A percentile compares a stretch with the other conserved stretches of the same genome.
These are phyloP conservation scores for Syzygium aromaticum DNA, from an alignment of 345 rosid species.

Conservation along the genomic window DNA sequence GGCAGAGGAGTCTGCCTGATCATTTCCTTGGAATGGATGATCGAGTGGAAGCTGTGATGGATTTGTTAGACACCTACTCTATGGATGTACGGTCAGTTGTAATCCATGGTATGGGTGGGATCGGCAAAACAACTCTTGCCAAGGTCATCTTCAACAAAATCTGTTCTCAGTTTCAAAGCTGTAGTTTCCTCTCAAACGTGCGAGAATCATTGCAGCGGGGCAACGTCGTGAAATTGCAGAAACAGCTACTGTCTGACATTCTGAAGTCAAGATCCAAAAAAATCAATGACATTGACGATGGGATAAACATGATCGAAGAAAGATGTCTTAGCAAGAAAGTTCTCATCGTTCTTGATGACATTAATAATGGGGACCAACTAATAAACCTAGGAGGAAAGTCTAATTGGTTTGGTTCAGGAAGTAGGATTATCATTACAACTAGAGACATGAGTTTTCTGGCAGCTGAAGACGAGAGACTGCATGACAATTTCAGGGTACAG, in stretches of 20 bases:
- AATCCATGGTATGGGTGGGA: conserved; percentile 5
- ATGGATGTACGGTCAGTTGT: background rate
- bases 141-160: background rate
- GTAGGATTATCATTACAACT: conserved; percentile 5
- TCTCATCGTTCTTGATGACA: conserved; percentile 1
- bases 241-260: background rate
- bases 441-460: background rate
- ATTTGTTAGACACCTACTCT: background rate
- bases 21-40: background rate
- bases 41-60: background rate
- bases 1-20: background rate
- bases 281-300: background rate
- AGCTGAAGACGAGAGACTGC: background rate
- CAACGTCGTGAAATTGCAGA: background rate
- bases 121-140: conserved; percentile 3
- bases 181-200: background rate
- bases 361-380: background rate
- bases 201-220: background rate
- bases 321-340: background rate
- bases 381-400: background rate
- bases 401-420: background rate
- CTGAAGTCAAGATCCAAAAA: background rate
- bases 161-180: background rate
- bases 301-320: background rate
- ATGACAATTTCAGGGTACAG: background rate